These are phyloP conservation scores for Zasmidium citrigriseum DNA, from an alignment of 2,329 filamentous ascomycete species.

Conservation along the genomic window DNA sequence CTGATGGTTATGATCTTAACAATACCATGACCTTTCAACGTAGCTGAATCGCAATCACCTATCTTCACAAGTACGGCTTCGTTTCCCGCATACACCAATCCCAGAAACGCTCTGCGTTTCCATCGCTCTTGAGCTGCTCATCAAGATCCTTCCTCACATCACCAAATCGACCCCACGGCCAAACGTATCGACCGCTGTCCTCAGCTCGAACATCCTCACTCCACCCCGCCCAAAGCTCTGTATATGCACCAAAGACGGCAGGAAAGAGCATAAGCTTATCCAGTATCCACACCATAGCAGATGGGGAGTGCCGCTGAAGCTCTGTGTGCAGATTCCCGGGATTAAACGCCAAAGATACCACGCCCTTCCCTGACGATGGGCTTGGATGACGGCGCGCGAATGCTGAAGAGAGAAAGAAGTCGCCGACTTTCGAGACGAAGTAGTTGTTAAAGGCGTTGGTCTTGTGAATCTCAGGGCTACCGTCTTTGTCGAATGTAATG, in stretches of 20 bases:
- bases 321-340: constrained; percentile 35
- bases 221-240: constrained; percentile 31
- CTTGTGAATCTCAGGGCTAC: constrained; percentile 16
- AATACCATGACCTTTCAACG: too few relatives aligned
- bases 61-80: background rate
- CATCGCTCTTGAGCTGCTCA: background rate
- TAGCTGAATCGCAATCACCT: too few relatives aligned
- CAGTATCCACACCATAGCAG: constrained; percentile 8
- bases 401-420: constrained; percentile 28
- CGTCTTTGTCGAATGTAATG: constrained; percentile 14
- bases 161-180: constrained; percentile 5
- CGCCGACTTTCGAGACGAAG: constrained; percentile 30
- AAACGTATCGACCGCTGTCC: constrained; percentile 2
- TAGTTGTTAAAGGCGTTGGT: constrained; percentile 23
- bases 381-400: constrained; percentile 17
- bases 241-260: constrained; percentile 34
- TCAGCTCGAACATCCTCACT: background rate
- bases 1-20: too few relatives aligned
- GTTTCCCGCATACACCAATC: background rate
- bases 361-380: constrained; percentile 13
- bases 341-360: constrained; percentile 32
- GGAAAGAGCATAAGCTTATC: constrained; percentile 24
- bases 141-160: background rate
- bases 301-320: constrained; percentile 28
- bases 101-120: background rate